phyloP scores from a whole-genome alignment of 139 green algal genomes.

The Haematococcus lacustris region DNA sequence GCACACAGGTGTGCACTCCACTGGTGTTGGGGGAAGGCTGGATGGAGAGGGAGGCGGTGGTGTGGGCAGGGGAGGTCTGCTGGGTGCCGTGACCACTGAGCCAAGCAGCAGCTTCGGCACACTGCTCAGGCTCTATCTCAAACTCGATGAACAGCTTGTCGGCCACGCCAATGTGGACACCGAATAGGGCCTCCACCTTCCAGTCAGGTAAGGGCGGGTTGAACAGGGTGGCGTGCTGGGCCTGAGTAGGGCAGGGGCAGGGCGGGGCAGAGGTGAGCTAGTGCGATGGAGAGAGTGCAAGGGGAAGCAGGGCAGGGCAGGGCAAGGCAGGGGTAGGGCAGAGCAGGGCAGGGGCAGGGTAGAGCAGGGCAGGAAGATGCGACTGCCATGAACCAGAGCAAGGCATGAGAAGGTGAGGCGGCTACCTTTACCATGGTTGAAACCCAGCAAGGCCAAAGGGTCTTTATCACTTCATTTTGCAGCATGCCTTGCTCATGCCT shows the following conservation, averaged over 20 bases:
- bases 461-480: no score
- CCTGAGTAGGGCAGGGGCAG: neutral
- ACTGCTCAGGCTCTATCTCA: conserved; percentile 3
- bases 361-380: no score
- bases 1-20: no score
- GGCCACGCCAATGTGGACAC: conserved; percentile 33
- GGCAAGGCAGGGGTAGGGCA: neutral
- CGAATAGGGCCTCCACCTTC: conserved; percentile 28
- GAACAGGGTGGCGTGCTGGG: conserved; percentile 24
- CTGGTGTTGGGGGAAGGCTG: no score
- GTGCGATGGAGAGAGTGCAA: no score
- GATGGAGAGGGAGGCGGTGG: neutral
- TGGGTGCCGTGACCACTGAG: neutral
- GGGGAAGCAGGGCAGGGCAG: neutral
- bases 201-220: conserved; percentile 27
- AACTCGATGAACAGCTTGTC: conserved; percentile 55
- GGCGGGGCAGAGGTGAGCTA: no score
- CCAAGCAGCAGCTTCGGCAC: neutral
- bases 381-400: no score
- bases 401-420: no score
- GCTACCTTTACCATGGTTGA: no score
- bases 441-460: no score
- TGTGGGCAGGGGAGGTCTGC: neutral
- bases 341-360: no score
- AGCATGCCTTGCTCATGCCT: no score